Conservation (phyloP, 768 basidiomycete species). For the Strobilomyces confusus region DNA sequence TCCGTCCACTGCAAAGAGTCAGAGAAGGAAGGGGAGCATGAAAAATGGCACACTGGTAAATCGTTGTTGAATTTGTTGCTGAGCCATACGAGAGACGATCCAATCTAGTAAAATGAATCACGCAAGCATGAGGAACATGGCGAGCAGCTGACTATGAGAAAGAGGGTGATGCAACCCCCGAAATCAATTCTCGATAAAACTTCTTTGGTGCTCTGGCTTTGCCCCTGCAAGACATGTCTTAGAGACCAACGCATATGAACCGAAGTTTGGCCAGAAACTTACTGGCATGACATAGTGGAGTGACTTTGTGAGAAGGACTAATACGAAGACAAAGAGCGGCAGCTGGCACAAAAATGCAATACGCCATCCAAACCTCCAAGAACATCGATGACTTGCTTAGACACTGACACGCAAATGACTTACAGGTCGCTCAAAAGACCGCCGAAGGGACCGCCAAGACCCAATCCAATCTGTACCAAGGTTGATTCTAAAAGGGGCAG, state of each 20-base stretch:
- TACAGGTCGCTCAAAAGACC: constrained; percentile 14
- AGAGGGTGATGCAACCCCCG: constrained; percentile 9
- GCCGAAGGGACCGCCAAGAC: constrained; percentile 11
- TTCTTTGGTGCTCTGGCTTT: constrained; percentile 6
- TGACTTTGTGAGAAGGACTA: not conserved
- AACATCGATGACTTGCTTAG: not conserved
- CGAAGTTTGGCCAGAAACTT: too few species aligned
- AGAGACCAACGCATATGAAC: not conserved
- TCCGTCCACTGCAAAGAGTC: constrained; percentile 9
- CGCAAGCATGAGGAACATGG: not conserved
- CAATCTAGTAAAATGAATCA: constrained; percentile 5
- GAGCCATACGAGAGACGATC: not conserved
- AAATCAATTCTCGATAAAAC: constrained; percentile 12
- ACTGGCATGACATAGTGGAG: constrained; percentile 13
- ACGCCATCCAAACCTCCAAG: too few species aligned
- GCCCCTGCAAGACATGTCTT: constrained; percentile 1
- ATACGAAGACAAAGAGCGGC: constrained; percentile 2
- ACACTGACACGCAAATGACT: not conserved
- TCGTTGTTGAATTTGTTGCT: constrained; percentile 13
- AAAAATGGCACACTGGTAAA: constrained; percentile 3
- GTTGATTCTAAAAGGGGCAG: not conserved
- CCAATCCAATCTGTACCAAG: constrained; percentile 7
- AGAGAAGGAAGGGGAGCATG: not conserved
- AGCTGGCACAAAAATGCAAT: constrained; percentile 11
- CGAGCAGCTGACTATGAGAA: not conserved